Conservation (phyloP, 2,329 filamentous ascomycete species). For the Cercospora sp. region DNA sequence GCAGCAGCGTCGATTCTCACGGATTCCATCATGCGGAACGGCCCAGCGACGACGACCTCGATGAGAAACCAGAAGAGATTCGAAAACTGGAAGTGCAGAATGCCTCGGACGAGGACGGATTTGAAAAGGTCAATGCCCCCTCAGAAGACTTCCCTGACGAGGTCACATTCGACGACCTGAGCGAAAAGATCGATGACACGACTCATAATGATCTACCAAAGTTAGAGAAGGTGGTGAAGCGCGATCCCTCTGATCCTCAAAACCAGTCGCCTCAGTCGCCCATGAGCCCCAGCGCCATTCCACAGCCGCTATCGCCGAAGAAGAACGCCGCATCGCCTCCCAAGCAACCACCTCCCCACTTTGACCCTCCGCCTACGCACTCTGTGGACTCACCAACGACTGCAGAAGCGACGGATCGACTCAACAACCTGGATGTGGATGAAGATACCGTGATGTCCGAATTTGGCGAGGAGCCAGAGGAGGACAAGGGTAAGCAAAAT, state of each 20-base stretch:
- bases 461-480: slow-evolving; percentile 34
- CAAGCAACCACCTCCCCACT: slow-evolving; percentile 25
- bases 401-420: slow-evolving; percentile 55
- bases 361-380: slow-evolving; percentile 34
- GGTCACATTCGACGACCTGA: slow-evolving; percentile 68
- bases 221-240: slow-evolving; percentile 34
- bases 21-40: slow-evolving; percentile 53
- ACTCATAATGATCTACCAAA: slow-evolving; percentile 29
- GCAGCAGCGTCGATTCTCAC: slow-evolving; percentile 54
- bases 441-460: slow-evolving; percentile 56
- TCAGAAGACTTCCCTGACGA: slow-evolving; percentile 58
- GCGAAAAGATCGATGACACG: slow-evolving; percentile 51
- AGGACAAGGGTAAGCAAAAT: slow-evolving; percentile 38
- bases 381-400: slow-evolving; percentile 52
- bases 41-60: slow-evolving; percentile 44
- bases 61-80: slow-evolving; percentile 62
- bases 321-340: slow-evolving; percentile 29
- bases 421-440: slow-evolving; percentile 60
- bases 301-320: slow-evolving; percentile 35
- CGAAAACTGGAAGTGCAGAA: slow-evolving; percentile 77
- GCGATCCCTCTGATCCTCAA: slow-evolving; percentile 24
- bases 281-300: slow-evolving; percentile 30
- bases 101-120: slow-evolving; percentile 83
- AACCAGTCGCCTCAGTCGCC: slow-evolving; percentile 21
- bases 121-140: slow-evolving; percentile 77